A percentile compares a stretch with the other conserved stretches of the same genome.
These are phyloP conservation scores for Ustilago trichophora DNA, from an alignment of 1,284 basidiomycete genomes.

Conservation along the genomic window DNA sequence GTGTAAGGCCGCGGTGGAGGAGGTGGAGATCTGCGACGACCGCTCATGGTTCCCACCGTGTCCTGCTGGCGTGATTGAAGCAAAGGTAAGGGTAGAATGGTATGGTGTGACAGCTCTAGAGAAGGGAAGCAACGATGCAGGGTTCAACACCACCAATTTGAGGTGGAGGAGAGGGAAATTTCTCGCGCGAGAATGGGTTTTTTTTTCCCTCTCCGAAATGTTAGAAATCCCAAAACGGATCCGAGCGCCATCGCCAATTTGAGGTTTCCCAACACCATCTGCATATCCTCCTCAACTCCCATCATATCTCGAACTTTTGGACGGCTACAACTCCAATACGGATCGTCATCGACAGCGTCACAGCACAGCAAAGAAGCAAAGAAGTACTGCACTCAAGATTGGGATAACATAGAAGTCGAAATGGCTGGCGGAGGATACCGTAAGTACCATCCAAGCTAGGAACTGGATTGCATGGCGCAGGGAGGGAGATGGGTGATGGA, in stretches of 20 bases:
- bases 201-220: too few species aligned
- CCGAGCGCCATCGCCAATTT: slow-evolving; percentile 24
- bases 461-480: too few species aligned
- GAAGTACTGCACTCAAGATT: not conserved
- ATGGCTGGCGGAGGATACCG: slow-evolving; percentile 62
- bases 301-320: not conserved
- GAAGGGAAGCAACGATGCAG: slow-evolving; percentile 5
- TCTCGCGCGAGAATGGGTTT: slow-evolving; percentile 33
- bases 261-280: slow-evolving; percentile 8
- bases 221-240: slow-evolving; percentile 8
- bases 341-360: not conserved
- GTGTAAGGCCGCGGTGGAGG: slow-evolving; percentile 18
- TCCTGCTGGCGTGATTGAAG: not conserved
- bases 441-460: slow-evolving; percentile 29
- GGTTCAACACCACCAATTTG: not conserved
- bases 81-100: too few species aligned
- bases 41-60: slow-evolving; percentile 13
- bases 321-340: too few species aligned
- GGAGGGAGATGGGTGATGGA: too few species aligned
- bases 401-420: too few species aligned
- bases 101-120: not conserved
- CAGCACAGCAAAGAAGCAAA: not conserved
- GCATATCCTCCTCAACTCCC: too few species aligned
- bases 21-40: slow-evolving; percentile 18
- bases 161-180: slow-evolving; percentile 16